Base-by-base conservation (phyloP, 768 basidiomycete species). In the Mycena metata region DNA sequence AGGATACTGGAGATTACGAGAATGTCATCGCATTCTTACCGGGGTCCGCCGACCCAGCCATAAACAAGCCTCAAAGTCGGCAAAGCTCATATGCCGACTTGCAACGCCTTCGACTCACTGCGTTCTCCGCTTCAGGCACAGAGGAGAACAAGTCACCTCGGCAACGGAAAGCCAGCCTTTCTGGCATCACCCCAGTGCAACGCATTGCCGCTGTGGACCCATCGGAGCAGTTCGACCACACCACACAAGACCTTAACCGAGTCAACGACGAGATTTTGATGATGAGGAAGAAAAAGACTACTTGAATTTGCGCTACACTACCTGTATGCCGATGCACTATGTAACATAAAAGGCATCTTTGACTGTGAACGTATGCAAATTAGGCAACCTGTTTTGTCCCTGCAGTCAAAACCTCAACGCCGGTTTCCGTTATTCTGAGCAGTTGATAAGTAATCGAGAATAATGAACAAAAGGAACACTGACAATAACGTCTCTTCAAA, bases 401-500 rank as follows among this genome's bases (percentile, higher is more conserved):
- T 36, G 88, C 90, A 6, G 96, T 97, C 33, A 98, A 84, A 69
- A 96, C 84, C 77, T 98, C 96, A 36, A 92, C 91, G 4, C 96
- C 96, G 23, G 89, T 92, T 73, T 96, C 96, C 33, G 96, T 98
- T 74, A 98, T 91, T 60, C 96, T 98, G 57, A 26, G 43, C 10
- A 33, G 63, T 67, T 58, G 52, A 47, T 54, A 30, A 57, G 49
- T 42, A 26, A 50, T 49, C 42, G 42, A 47, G 72, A 49, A 30
- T 30, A 30, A 39, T 19, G 17, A 56, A 17, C 23, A 41, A 46
- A 17, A 24, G 3, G 42, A n/a, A 56, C 43, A 87, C 95, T 74
- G 75, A 96, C 96, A 99, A 79, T 41, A 99, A 82, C 1, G 97
- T 98, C 75, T 99, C 98, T 78, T 99, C 98, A 76, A 98, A 99